These are phyloP conservation scores for Metschnikowia lachancei DNA, from an alignment of 805 yeast genomes.

Conservation along the genomic window DNA sequence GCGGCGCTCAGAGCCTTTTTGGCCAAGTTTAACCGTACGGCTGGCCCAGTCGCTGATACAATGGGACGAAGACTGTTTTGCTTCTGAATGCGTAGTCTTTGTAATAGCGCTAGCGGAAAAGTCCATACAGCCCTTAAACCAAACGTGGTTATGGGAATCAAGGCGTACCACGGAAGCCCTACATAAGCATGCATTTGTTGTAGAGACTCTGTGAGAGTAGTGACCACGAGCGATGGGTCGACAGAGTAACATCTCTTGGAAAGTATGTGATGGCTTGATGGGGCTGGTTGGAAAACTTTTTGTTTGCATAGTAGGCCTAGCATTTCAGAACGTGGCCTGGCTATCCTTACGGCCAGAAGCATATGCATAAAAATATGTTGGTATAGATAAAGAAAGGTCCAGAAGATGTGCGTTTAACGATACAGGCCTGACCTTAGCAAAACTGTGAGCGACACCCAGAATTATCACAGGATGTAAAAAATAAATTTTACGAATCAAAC, in stretches of 20 bases:
- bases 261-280: too few species aligned
- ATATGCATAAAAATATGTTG: not conserved
- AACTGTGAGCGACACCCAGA: not conserved
- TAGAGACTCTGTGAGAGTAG: constrained; percentile 37
- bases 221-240: constrained; percentile 34
- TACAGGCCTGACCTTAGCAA: constrained; percentile 3
- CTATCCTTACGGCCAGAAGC: constrained; percentile 3
- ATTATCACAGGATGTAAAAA: not conserved
- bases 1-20: constrained; percentile 43
- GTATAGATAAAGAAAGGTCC: not conserved
- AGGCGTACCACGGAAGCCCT: constrained; percentile 78
- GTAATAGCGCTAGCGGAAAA: constrained; percentile 72
- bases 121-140: constrained; percentile 65
- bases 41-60: constrained; percentile 71
- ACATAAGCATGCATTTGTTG: constrained; percentile 50
- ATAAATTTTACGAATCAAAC: not conserved
- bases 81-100: constrained; percentile 63
- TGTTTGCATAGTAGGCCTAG: constrained; percentile 3
- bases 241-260: constrained; percentile 23
- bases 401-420: not conserved
- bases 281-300: not conserved
- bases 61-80: constrained; percentile 74
- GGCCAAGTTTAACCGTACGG: constrained; percentile 57
- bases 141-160: constrained; percentile 73
- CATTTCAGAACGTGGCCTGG: not conserved